Evolutionary conservation across 129 eudicot species (phyloP).

Genomic region (Chrysanthemum seticuspe): DNA sequence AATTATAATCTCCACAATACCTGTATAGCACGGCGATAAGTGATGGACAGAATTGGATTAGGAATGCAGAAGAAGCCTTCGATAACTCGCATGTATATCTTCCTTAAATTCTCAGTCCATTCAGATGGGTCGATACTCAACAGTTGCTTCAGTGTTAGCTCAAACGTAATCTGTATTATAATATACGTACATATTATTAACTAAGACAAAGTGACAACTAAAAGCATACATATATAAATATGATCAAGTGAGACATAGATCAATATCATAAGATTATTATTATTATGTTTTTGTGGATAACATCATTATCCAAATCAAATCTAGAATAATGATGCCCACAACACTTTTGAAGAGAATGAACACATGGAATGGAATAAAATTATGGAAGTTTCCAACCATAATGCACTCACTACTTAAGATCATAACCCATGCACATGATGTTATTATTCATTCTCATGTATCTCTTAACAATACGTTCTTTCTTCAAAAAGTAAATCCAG

Average conservation of each 20-base stretch:
- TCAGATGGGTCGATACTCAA: slow-evolving; percentile 95
- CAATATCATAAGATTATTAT: slow-evolving; percentile 5
- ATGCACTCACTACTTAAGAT: slow-evolving; percentile 27
- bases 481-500: background rate
- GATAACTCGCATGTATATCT: slow-evolving; percentile 82
- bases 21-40: slow-evolving; percentile 76
- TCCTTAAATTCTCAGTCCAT: slow-evolving; percentile 82
- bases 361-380: slow-evolving; percentile 24
- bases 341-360: slow-evolving; percentile 19
- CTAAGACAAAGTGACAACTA: background rate
- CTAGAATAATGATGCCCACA: slow-evolving; percentile 33
- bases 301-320: slow-evolving; percentile 35
- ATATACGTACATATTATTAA: background rate
- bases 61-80: slow-evolving; percentile 94
- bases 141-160: slow-evolving; percentile 79
- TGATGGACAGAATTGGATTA: slow-evolving; percentile 53
- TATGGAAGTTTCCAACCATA: slow-evolving; percentile 30
- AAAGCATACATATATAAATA: background rate
- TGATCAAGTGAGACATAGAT: background rate
- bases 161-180: slow-evolving; percentile 72
- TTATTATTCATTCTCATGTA: slow-evolving; percentile 31
- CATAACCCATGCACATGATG: slow-evolving; percentile 37
- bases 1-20: slow-evolving; percentile 25
- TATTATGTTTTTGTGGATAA: slow-evolving; percentile 17
- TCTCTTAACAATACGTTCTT: background rate